Evolutionary conservation across 148 eudicot species (phyloP), one percentile per base, ranked within the genome.

Genomic region (Diospyros kaki): DNA sequence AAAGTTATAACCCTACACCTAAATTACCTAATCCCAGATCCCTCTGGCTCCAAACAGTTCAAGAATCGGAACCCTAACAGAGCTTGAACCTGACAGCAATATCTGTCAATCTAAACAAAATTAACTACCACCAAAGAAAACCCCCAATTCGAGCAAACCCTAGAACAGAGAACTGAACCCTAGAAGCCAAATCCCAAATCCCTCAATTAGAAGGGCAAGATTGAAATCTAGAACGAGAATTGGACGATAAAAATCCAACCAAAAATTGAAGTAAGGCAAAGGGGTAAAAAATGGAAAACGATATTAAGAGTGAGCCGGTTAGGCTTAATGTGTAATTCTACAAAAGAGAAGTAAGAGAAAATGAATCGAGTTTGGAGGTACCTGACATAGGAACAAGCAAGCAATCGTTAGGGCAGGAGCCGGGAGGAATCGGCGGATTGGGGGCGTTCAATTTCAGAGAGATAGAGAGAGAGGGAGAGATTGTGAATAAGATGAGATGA

Each of bases 1-100:
- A 93, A 90, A 65, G 28, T 73, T 58, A 46, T 18, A 13, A 14
- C 48, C 63, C 9, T 67, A 42, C 11, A 60, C 63, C 45, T 42
- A 40, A 38, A 45, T 50, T 40, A 48, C 4, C 9, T 40, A 59
- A 48, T 9, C 46, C 11, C 68, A 4, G 71, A 69, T 12, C 58
- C 54, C 75, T 72, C 42, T n/a, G 6, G 42, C 66, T 41, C 64
- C 52, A 54, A 71, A 69, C 28, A 14, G 18, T 56, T 10, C 42
- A 51, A 52, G 43, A 51, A 50, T 39, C 40, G 15, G 40, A 61
- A 69, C 18, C 68, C 68, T 73, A 3, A 28, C 13, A 45, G 42
- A 18, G 13, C 74, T 12, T 58, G 3, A 43, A 58, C 1, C 38
- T 58, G 15, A 44, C 42, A 10, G 9, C 41, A 17, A 53, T 12